These are phyloP conservation scores for Epicoccum sorghinum DNA, from an alignment of 2,329 filamentous ascomycete genomes.

Conservation along the genomic window DNA sequence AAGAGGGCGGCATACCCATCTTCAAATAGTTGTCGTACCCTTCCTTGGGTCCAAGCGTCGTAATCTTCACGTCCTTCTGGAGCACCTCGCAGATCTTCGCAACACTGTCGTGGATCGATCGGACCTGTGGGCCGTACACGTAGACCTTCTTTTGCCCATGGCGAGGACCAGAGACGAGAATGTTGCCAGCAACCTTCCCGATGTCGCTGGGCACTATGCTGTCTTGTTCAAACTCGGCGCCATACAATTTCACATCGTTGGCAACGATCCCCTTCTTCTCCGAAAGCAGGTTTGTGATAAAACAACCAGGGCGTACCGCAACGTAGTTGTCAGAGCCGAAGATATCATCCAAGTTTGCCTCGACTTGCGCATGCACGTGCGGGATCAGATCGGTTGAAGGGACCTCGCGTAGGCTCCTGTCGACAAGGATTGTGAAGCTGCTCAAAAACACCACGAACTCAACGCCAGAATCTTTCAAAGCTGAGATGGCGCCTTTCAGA, in stretches of 20 bases:
- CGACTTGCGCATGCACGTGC: slow-evolving; percentile 53
- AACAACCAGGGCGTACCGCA: slow-evolving; percentile 52
- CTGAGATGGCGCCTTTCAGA: slow-evolving; percentile 50
- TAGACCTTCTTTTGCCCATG: slow-evolving; percentile 40
- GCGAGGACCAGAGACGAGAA: slow-evolving; percentile 46
- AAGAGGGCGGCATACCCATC: slow-evolving; percentile 5
- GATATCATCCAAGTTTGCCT: slow-evolving; percentile 51
- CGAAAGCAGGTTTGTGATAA: slow-evolving; percentile 52
- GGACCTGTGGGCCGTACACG: slow-evolving; percentile 47
- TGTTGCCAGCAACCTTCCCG: slow-evolving; percentile 50
- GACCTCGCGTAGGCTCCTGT: slow-evolving; percentile 12
- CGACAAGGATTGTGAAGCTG: slow-evolving; percentile 42
- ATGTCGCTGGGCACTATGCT: slow-evolving; percentile 54
- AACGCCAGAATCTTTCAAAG: slow-evolving; percentile 55
- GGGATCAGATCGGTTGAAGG: slow-evolving; percentile 36
- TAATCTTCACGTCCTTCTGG: slow-evolving; percentile 42
- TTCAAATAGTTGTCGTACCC: slow-evolving; percentile 15
- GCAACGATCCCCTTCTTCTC: slow-evolving; percentile 34
- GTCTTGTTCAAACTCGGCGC: slow-evolving; percentile 45
- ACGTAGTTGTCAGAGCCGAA: slow-evolving; percentile 49
- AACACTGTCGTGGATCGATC: slow-evolving; percentile 39
- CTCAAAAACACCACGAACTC: slow-evolving; percentile 54
- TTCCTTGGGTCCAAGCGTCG: slow-evolving; percentile 26
- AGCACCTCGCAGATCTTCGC: slow-evolving; percentile 38
- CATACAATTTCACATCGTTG: slow-evolving; percentile 42